Percentiles rank a stretch among this genome's conserved stretches.
phyloP scores from a whole-genome alignment of 805 yeast genomes.

The Wickerhamomyces strasburgensis region DNA sequence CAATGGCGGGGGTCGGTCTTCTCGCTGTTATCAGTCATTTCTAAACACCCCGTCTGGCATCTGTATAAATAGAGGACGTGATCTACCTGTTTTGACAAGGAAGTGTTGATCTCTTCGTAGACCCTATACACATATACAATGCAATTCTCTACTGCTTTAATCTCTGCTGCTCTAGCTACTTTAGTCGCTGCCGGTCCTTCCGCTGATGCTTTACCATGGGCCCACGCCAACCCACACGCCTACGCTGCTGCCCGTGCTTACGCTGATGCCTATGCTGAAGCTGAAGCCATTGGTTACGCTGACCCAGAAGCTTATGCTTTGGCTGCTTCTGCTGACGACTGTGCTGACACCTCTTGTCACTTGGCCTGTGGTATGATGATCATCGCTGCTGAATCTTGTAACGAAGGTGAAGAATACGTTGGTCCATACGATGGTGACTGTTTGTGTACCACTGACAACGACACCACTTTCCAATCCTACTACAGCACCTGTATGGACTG shows the following conservation, averaged over 20 bases:
- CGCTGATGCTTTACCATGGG: constrained; percentile 15
- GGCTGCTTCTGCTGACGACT: constrained; percentile 23
- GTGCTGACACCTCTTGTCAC: constrained; percentile 29
- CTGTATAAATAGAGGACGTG: no score
- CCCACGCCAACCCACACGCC: constrained; percentile 14
- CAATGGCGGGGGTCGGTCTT: no score
- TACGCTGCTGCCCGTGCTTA: constrained; percentile 12
- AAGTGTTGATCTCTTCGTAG: no score
- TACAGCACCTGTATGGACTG: constrained; percentile 28
- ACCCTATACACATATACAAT: neutral
- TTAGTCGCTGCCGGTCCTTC: constrained; percentile 4
- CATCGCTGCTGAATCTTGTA: constrained; percentile 27
- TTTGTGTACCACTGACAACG: constrained; percentile 12
- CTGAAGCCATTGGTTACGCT: constrained; percentile 16
- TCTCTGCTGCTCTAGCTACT: constrained; percentile 7
- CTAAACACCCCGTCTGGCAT: no score
- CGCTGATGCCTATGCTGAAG: constrained; percentile 15
- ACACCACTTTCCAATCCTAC: constrained; percentile 19
- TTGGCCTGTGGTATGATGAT: constrained; percentile 30
- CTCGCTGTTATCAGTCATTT: no score
- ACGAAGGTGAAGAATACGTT: constrained; percentile 11
- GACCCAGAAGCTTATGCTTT: constrained; percentile 25
- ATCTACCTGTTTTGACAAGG: no score
- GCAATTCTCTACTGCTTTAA: constrained; percentile 2
- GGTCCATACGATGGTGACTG: constrained; percentile 20